Conservation (phyloP, 768 basidiomycete genomes). For the Pulveroboletus sp. region DNA sequence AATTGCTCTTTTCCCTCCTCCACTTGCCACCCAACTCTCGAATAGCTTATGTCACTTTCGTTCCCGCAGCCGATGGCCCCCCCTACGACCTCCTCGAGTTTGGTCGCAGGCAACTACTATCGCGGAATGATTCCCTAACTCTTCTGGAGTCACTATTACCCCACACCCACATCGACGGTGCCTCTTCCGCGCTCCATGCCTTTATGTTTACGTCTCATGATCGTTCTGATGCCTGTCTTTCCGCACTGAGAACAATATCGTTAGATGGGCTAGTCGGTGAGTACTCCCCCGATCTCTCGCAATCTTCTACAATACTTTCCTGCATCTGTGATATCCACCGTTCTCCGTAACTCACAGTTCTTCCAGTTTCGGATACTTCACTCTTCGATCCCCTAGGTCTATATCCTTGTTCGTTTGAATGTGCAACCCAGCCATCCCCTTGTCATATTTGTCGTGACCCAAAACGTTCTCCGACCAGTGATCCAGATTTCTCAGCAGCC, state of each 20-base stretch:
- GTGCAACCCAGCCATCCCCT: constrained; percentile 36
- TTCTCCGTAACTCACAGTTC: constrained; percentile 7
- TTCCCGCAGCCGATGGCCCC: constrained; percentile 24
- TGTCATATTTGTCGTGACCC: constrained; percentile 36
- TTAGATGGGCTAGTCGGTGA: constrained; percentile 51
- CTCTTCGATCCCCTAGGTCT: constrained; percentile 46
- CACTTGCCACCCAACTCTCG: constrained; percentile 39
- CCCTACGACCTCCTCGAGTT: constrained; percentile 46
- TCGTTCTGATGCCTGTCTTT: constrained; percentile 26
- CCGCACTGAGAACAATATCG: constrained; percentile 34
- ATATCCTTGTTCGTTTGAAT: constrained; percentile 50
- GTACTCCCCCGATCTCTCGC: constrained; percentile 20
- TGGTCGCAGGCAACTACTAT: constrained; percentile 47
- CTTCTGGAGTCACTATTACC: constrained; percentile 50
- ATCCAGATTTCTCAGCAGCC: constrained; percentile 28
- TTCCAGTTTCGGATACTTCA: constrained; percentile 39
- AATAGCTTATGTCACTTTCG: constrained; percentile 45
- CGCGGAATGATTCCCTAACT: constrained; percentile 32
- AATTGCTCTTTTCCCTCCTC: constrained; percentile 45
- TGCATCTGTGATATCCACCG: constrained; percentile 2
- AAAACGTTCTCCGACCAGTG: constrained; percentile 12
- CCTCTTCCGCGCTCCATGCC: constrained; percentile 49
- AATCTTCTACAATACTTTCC: not conserved
- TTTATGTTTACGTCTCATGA: constrained; percentile 46
- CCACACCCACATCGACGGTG: constrained; percentile 43